These are phyloP conservation scores for Xylaria hypoxylon DNA, from an alignment of 2,329 filamentous ascomycete genomes.

Conservation along the genomic window DNA sequence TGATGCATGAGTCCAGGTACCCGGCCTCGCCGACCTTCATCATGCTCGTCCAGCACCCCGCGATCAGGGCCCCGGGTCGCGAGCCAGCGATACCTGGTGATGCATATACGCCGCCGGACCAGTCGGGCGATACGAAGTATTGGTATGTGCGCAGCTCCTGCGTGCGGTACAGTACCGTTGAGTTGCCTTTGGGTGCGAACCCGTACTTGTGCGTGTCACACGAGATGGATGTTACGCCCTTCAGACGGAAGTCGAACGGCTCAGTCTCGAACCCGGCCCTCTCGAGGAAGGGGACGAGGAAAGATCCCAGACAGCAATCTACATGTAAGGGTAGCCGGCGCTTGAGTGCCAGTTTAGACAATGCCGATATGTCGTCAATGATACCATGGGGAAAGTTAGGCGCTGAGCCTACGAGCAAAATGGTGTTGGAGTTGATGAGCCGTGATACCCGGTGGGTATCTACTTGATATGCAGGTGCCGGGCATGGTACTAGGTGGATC, in stretches of 20 bases:
- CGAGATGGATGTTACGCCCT: slow-evolving; percentile 93
- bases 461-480: slow-evolving; percentile 86
- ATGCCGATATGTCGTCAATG: slow-evolving; percentile 89
- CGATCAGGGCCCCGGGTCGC: slow-evolving; percentile 91
- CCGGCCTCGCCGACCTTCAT: slow-evolving; percentile 89
- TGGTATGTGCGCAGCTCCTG: slow-evolving; percentile 84
- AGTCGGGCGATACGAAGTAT: slow-evolving; percentile 96
- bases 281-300: slow-evolving; percentile 90
- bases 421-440: slow-evolving; percentile 92
- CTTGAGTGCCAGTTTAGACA: slow-evolving; percentile 84
- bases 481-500: slow-evolving; percentile 87
- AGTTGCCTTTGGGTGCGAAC: slow-evolving; percentile 98
- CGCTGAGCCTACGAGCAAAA: slow-evolving; percentile 92
- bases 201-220: slow-evolving; percentile 99
- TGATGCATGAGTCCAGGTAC: slow-evolving; percentile 86
- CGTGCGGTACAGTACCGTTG: slow-evolving; percentile 89
- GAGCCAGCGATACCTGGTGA: slow-evolving; percentile 93
- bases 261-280: slow-evolving; percentile 92
- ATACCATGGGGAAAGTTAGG: slow-evolving; percentile 99
- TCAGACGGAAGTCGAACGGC: slow-evolving; percentile 92
- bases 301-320: slow-evolving; percentile 96
- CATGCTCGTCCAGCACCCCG: slow-evolving; percentile 93
- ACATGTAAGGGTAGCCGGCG: slow-evolving; percentile 91
- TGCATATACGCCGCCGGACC: slow-evolving; percentile 95
- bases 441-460: slow-evolving; percentile 81